Percentiles rank a stretch among this genome's conserved stretches.
These are phyloP conservation scores for Dorcoceras hygrometricum DNA, from an alignment of 257 asterid species.

Conservation along the genomic window DNA sequence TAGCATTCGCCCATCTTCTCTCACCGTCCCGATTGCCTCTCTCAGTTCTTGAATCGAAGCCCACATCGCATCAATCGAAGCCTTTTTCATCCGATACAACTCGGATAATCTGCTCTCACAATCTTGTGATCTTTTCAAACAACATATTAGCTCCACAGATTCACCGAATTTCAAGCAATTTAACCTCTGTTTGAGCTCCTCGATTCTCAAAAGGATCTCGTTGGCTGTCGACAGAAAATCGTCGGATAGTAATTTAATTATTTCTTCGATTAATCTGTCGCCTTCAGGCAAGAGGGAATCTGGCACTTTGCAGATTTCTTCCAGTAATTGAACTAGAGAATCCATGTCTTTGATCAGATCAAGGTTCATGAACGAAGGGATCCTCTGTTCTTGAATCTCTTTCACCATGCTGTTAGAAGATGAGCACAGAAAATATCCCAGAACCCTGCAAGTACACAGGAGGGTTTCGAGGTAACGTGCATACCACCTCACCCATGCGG, in stretches of 20 bases:
- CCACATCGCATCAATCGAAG: slow-evolving; percentile 58
- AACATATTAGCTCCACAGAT: slow-evolving; percentile 55
- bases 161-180: slow-evolving; percentile 54
- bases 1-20: slow-evolving; percentile 30
- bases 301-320: slow-evolving; percentile 54
- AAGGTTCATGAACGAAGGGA: slow-evolving; percentile 40
- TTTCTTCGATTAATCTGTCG: slow-evolving; percentile 41
- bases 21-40: slow-evolving; percentile 29
- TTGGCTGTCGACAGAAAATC: slow-evolving; percentile 54
- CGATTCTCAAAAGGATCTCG: slow-evolving; percentile 46
- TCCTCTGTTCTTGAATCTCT: slow-evolving; percentile 40
- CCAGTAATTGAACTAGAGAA: slow-evolving; percentile 38
- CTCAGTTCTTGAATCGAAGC: slow-evolving; percentile 38
- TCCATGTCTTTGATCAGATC: slow-evolving; percentile 61
- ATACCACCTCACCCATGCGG: slow-evolving; percentile 80
- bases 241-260: slow-evolving; percentile 31
- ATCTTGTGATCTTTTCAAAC: slow-evolving; percentile 50
- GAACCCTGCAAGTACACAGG: slow-evolving; percentile 45
- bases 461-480: slow-evolving; percentile 64
- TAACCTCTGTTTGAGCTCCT: slow-evolving; percentile 56
- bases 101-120: slow-evolving; percentile 42
- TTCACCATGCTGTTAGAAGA: slow-evolving; percentile 28
- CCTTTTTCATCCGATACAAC: slow-evolving; percentile 37
- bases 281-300: slow-evolving; percentile 41
- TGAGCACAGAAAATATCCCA: slow-evolving; percentile 59